Conservation (phyloP, 306 rosid species). For the Prosopis cineraria region DNA sequence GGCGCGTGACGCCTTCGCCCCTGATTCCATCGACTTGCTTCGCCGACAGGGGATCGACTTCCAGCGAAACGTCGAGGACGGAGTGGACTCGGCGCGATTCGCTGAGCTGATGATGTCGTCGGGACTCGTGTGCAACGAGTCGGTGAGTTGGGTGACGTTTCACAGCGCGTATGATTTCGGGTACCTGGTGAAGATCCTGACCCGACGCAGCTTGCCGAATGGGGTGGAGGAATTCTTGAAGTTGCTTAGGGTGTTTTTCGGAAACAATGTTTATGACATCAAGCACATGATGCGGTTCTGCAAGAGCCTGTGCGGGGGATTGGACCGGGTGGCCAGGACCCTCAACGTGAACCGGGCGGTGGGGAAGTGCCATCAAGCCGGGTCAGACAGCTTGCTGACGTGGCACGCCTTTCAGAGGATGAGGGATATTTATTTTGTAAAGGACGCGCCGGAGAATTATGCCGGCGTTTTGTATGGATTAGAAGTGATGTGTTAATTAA, state of each 20-base stretch:
- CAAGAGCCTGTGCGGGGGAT: slow-evolving; percentile 59
- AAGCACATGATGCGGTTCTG: slow-evolving; percentile 78
- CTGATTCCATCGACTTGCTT: slow-evolving; percentile 64
- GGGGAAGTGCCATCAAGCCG: slow-evolving; percentile 85
- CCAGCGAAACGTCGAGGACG: slow-evolving; percentile 39
- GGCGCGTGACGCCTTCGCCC: slow-evolving; percentile 57
- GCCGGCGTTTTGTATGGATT: slow-evolving; percentile 75
- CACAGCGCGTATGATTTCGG: slow-evolving; percentile 77
- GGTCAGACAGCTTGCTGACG: slow-evolving; percentile 81
- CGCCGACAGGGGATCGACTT: slow-evolving; percentile 69
- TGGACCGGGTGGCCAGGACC: slow-evolving; percentile 68
- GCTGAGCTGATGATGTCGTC: slow-evolving; percentile 61
- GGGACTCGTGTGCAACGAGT: slow-evolving; percentile 55
- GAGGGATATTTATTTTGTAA: slow-evolving; percentile 58
- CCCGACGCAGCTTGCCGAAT: slow-evolving; percentile 43
- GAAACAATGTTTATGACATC: slow-evolving; percentile 59
- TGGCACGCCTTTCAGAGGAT: slow-evolving; percentile 80
- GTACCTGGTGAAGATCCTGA: slow-evolving; percentile 69
- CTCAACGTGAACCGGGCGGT: slow-evolving; percentile 68
- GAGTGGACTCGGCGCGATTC: slow-evolving; percentile 49
- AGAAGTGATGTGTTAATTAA: slow-evolving; percentile 35
- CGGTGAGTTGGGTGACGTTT: slow-evolving; percentile 70
- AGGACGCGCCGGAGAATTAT: slow-evolving; percentile 55
- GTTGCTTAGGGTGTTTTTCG: slow-evolving; percentile 48
- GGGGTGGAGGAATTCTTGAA: slow-evolving; percentile 51